These are phyloP conservation scores for Phytophthora hybrid DNA, from an alignment of 352 stramenopile genomes.

Conservation along the genomic window DNA sequence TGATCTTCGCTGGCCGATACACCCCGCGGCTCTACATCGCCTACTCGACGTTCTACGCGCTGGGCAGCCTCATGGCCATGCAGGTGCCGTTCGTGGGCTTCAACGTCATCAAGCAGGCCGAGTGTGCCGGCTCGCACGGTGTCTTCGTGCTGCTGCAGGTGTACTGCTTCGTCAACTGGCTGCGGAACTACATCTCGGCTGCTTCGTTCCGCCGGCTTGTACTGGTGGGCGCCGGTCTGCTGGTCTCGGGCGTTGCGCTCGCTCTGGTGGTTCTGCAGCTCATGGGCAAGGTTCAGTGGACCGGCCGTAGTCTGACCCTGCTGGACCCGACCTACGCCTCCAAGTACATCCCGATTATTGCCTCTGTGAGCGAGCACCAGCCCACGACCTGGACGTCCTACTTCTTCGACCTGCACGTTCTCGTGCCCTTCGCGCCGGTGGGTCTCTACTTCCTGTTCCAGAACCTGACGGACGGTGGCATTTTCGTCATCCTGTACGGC, in stretches of 20 bases:
- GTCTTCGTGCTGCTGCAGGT: slow-evolving; percentile 96
- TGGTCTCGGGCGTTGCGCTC: slow-evolving; percentile 64
- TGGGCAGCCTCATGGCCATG: slow-evolving; percentile 97
- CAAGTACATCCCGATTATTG: slow-evolving; percentile 97
- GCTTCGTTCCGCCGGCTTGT: slow-evolving; percentile 83
- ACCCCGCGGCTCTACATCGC: slow-evolving; percentile 95
- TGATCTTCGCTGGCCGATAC: slow-evolving; percentile 95
- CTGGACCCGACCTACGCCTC: slow-evolving; percentile 93
- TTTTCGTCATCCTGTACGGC: slow-evolving; percentile 95
- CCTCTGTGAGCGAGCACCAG: slow-evolving; percentile 94
- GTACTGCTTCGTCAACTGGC: slow-evolving; percentile 79
- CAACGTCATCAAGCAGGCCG: slow-evolving; percentile 93
- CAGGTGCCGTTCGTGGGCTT: slow-evolving; percentile 98
- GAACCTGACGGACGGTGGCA: slow-evolving; percentile 88
- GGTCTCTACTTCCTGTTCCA: slow-evolving; percentile 93
- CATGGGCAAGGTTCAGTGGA: slow-evolving; percentile 90
- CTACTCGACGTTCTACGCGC: slow-evolving; percentile 97
- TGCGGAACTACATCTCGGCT: slow-evolving; percentile 79
- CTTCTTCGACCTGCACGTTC: slow-evolving; percentile 94
- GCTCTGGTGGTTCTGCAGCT: slow-evolving; percentile 84
- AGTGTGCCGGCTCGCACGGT: slow-evolving; percentile 83
- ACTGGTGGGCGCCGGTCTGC: slow-evolving; percentile 56
- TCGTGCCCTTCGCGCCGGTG: slow-evolving; percentile 92
- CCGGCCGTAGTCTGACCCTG: slow-evolving; percentile 89
- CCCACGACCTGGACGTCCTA: slow-evolving; percentile 95